phyloP scores from a whole-genome alignment of 805 yeast genomes.

The Metschnikowia arizonensis region DNA sequence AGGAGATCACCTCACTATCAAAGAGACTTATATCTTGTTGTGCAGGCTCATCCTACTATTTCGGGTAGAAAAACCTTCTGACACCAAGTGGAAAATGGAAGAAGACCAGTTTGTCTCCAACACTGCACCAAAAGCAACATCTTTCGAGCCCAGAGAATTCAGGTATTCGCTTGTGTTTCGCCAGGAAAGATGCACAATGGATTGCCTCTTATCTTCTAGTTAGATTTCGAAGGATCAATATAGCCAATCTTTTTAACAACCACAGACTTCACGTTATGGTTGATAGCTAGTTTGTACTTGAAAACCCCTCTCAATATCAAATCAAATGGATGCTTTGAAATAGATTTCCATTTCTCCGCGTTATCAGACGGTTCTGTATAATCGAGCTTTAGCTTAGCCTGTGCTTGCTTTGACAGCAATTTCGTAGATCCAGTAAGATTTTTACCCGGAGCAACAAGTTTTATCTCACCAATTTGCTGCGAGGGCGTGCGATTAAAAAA shows the following conservation, averaged over 20 bases:
- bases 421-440: constrained; percentile 29
- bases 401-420: not conserved
- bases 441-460: constrained; percentile 68
- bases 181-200: constrained; percentile 2
- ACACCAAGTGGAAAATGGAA: constrained; percentile 33
- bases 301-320: constrained; percentile 78
- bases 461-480: constrained; percentile 63
- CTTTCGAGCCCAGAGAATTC: constrained; percentile 55
- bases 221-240: constrained; percentile 46
- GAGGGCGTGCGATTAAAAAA: constrained; percentile 60
- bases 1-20: constrained; percentile 60
- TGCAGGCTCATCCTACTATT: constrained; percentile 52
- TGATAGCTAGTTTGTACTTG: constrained; percentile 69
- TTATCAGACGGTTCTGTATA: constrained; percentile 29
- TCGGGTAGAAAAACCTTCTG: constrained; percentile 42
- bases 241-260: constrained; percentile 56
- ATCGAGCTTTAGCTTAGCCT: not conserved
- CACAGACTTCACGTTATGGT: constrained; percentile 47
- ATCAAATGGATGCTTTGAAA: constrained; percentile 79
- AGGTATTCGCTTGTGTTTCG: constrained; percentile 19
- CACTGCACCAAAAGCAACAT: constrained; percentile 51
- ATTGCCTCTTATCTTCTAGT: constrained; percentile 2
- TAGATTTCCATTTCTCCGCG: constrained; percentile 63
- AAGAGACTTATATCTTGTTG: constrained; percentile 58
- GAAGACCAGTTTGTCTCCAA: constrained; percentile 51